phyloP scores from a whole-genome alignment of 73 alveolate genomes.

The Uronychia setigera region DNA sequence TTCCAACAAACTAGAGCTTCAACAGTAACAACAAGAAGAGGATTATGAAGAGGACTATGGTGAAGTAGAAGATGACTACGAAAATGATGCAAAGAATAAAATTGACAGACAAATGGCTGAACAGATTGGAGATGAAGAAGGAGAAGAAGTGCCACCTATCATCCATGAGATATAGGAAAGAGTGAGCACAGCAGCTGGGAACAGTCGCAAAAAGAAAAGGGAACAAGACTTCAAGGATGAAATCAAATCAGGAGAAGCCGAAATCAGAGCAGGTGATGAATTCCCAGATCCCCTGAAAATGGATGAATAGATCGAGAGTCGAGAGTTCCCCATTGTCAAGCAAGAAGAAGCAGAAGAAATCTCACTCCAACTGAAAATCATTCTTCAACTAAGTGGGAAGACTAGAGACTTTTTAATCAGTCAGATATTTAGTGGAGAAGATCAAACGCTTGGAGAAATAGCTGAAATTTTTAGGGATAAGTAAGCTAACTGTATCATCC shows the following conservation, averaged over 20 bases:
- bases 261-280: neutral
- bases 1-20: too few species aligned
- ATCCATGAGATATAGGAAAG: neutral
- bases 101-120: neutral
- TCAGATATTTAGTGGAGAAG: neutral
- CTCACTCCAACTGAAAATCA: neutral
- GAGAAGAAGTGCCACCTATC: neutral
- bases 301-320: neutral
- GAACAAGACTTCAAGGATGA: neutral
- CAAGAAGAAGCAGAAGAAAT: neutral
- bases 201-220: neutral
- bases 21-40: too few species aligned
- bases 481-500: neutral
- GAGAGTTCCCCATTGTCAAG: neutral
- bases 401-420: neutral
- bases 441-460: neutral
- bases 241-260: neutral
- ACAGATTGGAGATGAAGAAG: neutral
- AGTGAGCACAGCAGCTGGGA: neutral
- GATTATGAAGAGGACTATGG: neutral
- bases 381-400: neutral
- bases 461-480: neutral
- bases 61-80: neutral
- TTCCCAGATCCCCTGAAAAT: neutral
- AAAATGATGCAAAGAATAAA: neutral